Conservation (phyloP, 1,284 basidiomycete genomes). For the Abortiporus biennis region DNA sequence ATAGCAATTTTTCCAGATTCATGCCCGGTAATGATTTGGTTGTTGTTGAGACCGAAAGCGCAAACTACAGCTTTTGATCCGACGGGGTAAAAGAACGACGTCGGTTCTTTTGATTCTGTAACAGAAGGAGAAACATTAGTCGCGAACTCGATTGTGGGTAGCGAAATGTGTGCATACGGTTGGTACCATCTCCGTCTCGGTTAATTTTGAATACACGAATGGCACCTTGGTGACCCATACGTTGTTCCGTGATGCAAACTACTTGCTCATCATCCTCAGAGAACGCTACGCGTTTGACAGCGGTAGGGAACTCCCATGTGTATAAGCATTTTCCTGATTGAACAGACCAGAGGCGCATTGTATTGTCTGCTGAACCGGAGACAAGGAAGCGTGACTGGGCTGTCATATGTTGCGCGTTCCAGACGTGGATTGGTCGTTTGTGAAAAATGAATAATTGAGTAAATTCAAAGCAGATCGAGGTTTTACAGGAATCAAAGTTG, state of each 20-base stretch:
- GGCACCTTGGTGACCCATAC: slow-evolving; percentile 87
- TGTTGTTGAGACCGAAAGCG: slow-evolving; percentile 79
- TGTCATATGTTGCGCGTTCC: too few relatives aligned
- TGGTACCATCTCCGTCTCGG: slow-evolving; percentile 69
- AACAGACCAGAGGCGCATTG: slow-evolving; percentile 89
- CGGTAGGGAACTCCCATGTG: slow-evolving; percentile 97
- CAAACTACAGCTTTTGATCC: slow-evolving; percentile 96
- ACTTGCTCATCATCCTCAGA: slow-evolving; percentile 84
- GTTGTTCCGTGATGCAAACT: slow-evolving; percentile 94
- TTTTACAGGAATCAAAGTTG: too few relatives aligned
- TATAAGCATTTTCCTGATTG: slow-evolving; percentile 87
- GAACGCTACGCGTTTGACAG: slow-evolving; percentile 92
- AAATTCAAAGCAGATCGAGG: too few relatives aligned
- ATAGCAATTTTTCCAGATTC: slow-evolving; percentile 93
- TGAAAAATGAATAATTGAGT: too few relatives aligned
- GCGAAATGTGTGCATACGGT: slow-evolving; percentile 47
- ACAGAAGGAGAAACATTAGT: background rate
- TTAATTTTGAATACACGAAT: slow-evolving; percentile 89
- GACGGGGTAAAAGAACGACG: slow-evolving; percentile 79
- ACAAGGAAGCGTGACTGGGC: slow-evolving; percentile 84
- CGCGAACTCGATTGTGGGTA: background rate
- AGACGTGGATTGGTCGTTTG: background rate
- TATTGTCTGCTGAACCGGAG: slow-evolving; percentile 89
- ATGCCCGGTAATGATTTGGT: slow-evolving; percentile 88
- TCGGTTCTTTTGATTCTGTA: slow-evolving; percentile 71